These are phyloP conservation scores for Chytriomyces hyalinus DNA, from an alignment of 192 early-diverging fungal species.

Conservation along the genomic window DNA sequence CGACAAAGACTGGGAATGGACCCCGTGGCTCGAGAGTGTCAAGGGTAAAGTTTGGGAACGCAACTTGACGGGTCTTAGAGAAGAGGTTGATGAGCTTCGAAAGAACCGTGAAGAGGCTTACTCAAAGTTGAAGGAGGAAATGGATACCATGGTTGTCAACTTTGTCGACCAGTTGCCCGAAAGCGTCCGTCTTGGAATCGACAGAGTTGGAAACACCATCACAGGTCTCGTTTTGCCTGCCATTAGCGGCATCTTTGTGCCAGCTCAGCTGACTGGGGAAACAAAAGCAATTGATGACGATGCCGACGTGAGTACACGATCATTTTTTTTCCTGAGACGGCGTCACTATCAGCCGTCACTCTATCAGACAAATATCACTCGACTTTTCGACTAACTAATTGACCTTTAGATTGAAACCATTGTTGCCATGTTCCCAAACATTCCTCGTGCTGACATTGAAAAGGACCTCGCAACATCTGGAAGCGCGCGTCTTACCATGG, in stretches of 20 bases:
- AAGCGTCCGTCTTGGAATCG: background rate
- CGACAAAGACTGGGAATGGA: slow-evolving; percentile 46
- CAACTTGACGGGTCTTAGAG: slow-evolving; percentile 42
- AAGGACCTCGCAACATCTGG: slow-evolving; percentile 12
- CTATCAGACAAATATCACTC: too few relatives aligned
- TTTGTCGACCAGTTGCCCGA: slow-evolving; percentile 24
- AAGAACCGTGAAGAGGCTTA: slow-evolving; percentile 37
- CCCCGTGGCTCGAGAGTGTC: slow-evolving; percentile 45
- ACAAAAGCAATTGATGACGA: background rate
- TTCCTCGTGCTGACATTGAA: slow-evolving; percentile 18
- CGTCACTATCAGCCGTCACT: background rate
- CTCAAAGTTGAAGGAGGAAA: slow-evolving; percentile 25
- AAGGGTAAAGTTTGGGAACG: slow-evolving; percentile 43
- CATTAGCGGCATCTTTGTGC: slow-evolving; percentile 6
- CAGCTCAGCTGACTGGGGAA: background rate
- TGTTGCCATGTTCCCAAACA: slow-evolving; percentile 23
- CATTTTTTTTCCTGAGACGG: background rate
- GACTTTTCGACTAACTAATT: too few relatives aligned
- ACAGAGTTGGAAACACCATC: slow-evolving; percentile 6
- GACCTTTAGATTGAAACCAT: slow-evolving; percentile 14
- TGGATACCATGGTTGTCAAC: slow-evolving; percentile 19
- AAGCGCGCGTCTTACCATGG: slow-evolving; percentile 12
- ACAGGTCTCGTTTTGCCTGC: background rate
- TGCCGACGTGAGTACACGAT: slow-evolving; percentile 2
- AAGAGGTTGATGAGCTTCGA: slow-evolving; percentile 44